Percentiles rank a stretch among this genome's conserved stretches.
Evolutionary conservation across 306 rosid species (phyloP).

Genomic region (Cucurbita moschata): DNA sequence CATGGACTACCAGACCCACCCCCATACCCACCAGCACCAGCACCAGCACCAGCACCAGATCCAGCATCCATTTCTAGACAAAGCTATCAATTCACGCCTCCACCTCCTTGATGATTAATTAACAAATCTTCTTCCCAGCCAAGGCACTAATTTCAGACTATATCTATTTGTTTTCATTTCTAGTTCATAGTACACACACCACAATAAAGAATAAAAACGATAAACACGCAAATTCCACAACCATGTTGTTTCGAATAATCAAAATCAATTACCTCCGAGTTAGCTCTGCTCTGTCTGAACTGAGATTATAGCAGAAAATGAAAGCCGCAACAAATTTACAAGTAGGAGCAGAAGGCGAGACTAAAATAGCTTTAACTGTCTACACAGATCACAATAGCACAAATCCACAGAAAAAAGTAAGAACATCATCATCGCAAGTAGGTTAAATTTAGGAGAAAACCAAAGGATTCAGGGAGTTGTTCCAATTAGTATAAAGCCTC

Average conservation of each 20-base stretch:
- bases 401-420: neutral
- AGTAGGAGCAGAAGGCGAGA: neutral
- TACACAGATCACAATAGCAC: neutral
- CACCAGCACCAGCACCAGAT: neutral
- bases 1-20: conserved; percentile 25
- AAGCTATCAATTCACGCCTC: conserved; percentile 22
- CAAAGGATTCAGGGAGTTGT: neutral
- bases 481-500: neutral
- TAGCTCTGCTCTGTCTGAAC: neutral
- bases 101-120: conserved; percentile 27
- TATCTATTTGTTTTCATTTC: neutral
- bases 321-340: neutral
- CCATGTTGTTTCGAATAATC: neutral
- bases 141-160: neutral
- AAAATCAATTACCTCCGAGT: neutral
- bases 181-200: neutral
- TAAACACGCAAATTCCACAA: neutral
- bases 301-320: neutral
- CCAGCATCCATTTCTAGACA: conserved; percentile 13
- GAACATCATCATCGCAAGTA: neutral
- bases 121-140: neutral
- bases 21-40: conserved; percentile 4
- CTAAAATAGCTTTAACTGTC: neutral
- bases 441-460: neutral
- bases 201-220: neutral